Conservation (phyloP, 805 yeast species). For the Candida suzukii region DNA sequence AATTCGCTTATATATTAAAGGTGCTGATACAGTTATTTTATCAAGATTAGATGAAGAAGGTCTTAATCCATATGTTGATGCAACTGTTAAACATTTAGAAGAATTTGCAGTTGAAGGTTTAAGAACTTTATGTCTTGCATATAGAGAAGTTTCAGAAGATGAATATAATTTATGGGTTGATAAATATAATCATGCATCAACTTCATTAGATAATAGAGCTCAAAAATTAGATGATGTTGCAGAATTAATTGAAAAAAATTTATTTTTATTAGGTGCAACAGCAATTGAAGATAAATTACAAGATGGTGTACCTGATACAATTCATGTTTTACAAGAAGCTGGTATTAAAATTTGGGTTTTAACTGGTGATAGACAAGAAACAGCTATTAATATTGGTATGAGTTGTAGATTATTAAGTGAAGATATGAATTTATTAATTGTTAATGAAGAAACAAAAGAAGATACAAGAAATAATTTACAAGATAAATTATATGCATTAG, state of each 20-base stretch:
- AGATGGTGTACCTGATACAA: conserved; percentile 98
- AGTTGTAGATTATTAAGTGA: conserved; percentile 90
- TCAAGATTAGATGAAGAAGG: conserved; percentile 70
- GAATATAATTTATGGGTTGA: conserved; percentile 71
- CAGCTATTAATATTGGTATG: conserved; percentile 98
- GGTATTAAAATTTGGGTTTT: conserved; percentile 97
- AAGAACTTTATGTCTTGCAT: conserved; percentile 89
- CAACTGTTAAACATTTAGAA: conserved; percentile 82
- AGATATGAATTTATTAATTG: conserved; percentile 87
- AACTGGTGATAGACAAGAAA: conserved; percentile 98
- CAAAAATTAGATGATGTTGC: conserved; percentile 83
- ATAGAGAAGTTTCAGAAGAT: conserved; percentile 67
- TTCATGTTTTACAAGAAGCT: conserved; percentile 89
- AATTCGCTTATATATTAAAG: conserved; percentile 84
- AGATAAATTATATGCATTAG: conserved; percentile 70
- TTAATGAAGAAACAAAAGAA: conserved; percentile 77
- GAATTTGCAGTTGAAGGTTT: conserved; percentile 96
- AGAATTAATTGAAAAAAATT: conserved; percentile 73
- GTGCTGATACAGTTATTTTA: conserved; percentile 94
- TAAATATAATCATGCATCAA: conserved; percentile 70
- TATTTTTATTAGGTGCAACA: conserved; percentile 88
- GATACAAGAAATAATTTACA: conserved; percentile 68
- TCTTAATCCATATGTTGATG: conserved; percentile 70
- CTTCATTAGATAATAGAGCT: conserved; percentile 68
- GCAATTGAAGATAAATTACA: conserved; percentile 97